Evolutionary conservation across 2,329 filamentous ascomycete species (phyloP), one percentile per base, ranked within the genome.

Genomic region (Ramularia endophylla): DNA sequence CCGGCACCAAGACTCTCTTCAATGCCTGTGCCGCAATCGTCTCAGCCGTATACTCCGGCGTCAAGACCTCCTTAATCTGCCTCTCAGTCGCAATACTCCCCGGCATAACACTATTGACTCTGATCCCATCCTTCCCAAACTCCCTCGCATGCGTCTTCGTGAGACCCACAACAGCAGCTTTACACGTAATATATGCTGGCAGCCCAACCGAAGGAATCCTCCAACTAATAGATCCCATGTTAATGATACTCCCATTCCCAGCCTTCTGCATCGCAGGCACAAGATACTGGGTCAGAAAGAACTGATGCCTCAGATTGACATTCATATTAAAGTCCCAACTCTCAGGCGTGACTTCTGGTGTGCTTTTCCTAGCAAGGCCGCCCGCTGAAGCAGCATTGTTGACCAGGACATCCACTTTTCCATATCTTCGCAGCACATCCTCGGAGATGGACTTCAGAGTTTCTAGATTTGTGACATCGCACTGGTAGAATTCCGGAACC

Each of bases 241-340:
- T 52, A 11, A 85, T 73, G 40, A 85, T 80, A 29, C 65, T 71
- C 0, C 77, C 80, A 0, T 73, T 70, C 1, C 72, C 70, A 36
- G 72, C 62, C 28, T 71, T 69, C 16, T 81, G 60, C 38, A 83
- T 75, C 41, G 80, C 75, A 0, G 73, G 74, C 4, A 82, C 59
- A 31, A 81, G 66, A 5, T 77, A 73, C 40, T 70, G 69, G 1
- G 75, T 74, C 0, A 78, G 77, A n/a, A 79, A 60, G 58, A 75
- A 84, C 33, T 83, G 68, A 11, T 76, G 75, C 57, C 81, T 80
- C 36, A 85, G 75, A 47, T 85, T 85, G 44, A 84, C 78, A 43
- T 75, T 73, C 27, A 77, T 50, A 46, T 68, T 67, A 59, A 83
- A 79, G 18, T 80, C 74, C 37, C 71, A 67, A 46, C 82, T 75